Evolutionary conservation across 2,329 filamentous ascomycete species (phyloP).

Genomic region (Xylaria sp.): DNA sequence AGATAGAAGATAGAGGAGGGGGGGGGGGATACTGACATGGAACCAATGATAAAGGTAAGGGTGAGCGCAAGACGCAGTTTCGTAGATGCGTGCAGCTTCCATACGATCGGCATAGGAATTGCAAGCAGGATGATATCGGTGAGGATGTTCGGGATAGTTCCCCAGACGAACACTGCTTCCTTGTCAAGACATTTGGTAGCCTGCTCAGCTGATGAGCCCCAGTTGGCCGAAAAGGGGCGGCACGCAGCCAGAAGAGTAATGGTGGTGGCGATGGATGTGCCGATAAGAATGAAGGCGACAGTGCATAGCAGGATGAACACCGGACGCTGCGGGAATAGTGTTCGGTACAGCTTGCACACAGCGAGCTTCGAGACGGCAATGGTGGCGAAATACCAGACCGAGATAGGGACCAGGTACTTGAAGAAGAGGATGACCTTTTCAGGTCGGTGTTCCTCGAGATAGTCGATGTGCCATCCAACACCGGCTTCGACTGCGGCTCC

Average conservation of each 20-base stretch:
- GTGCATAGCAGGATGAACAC: conserved; percentile 13
- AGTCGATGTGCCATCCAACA: conserved; percentile 16
- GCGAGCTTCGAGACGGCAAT: conserved; percentile 19
- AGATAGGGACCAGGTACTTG: conserved; percentile 21
- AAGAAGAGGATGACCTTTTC: conserved; percentile 12
- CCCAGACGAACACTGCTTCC: conserved; percentile 28
- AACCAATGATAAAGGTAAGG: conserved; percentile 19
- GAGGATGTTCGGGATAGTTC: conserved; percentile 34
- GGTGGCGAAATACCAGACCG: conserved; percentile 20
- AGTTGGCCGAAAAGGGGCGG: conserved; percentile 18
- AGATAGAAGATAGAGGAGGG: neutral
- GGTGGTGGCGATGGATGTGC: conserved; percentile 1
- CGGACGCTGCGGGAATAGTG: conserved; percentile 17
- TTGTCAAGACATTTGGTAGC: conserved; percentile 25
- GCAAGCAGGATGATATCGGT: conserved; percentile 33
- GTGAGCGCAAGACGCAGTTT: conserved; percentile 13
- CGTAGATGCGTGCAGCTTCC: conserved; percentile 23
- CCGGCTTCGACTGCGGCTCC: conserved; percentile 11
- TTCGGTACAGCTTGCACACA: conserved; percentile 20
- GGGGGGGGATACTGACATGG: conserved; percentile 10
- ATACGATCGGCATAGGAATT: conserved; percentile 34
- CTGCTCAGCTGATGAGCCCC: conserved; percentile 15
- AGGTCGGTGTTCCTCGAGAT: conserved; percentile 14
- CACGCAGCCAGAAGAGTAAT: conserved; percentile 11
- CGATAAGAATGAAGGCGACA: conserved; percentile 7